phyloP scores from a whole-genome alignment of 306 rosid species.

The Cucurbita moschata region DNA sequence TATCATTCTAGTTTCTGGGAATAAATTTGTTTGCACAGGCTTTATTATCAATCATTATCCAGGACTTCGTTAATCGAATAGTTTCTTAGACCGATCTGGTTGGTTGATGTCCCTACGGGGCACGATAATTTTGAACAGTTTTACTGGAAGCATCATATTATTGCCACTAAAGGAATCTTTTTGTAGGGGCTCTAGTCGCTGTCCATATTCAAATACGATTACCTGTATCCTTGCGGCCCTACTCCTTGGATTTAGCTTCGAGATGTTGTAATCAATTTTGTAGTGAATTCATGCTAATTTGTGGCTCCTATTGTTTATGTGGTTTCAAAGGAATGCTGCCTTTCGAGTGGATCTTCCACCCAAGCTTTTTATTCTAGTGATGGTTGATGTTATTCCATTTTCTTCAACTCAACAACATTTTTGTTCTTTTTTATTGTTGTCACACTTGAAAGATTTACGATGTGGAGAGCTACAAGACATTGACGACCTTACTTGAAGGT shows the following conservation, averaged over 20 bases:
- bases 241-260: background rate
- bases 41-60: background rate
- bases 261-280: slow-evolving; percentile 1
- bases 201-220: background rate
- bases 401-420: background rate
- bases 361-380: background rate
- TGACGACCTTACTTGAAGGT: background rate
- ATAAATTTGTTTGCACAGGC: background rate
- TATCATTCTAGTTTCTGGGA: background rate
- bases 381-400: background rate
- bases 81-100: background rate
- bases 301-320: background rate
- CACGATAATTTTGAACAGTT: background rate
- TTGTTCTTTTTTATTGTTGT: background rate
- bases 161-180: background rate
- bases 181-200: background rate
- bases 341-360: background rate
- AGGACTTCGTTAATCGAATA: background rate
- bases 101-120: background rate
- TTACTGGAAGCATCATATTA: background rate
- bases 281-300: background rate
- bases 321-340: background rate
- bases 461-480: background rate
- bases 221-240: background rate
- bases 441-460: background rate